These are phyloP conservation scores for Excoecaria cochinchinensis DNA, from an alignment of 345 rosid species.

Conservation along the genomic window DNA sequence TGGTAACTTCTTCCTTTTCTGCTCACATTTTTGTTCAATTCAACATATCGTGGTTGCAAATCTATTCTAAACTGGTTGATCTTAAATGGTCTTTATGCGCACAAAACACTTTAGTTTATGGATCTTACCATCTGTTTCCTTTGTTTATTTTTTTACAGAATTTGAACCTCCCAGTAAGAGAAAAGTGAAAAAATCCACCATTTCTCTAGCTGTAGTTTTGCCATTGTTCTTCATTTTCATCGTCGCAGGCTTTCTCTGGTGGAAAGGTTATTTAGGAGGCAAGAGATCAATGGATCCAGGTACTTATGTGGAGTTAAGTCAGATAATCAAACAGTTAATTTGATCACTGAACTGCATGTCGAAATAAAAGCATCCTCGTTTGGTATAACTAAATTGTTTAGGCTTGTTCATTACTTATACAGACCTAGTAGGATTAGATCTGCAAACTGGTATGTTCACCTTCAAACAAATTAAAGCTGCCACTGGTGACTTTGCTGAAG, in stretches of 20 bases:
- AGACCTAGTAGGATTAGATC: conserved; percentile 60
- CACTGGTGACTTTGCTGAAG: conserved; percentile 54
- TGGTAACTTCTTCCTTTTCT: conserved; percentile 25
- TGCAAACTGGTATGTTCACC: conserved; percentile 62
- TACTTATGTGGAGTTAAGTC: not conserved
- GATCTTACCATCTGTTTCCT: not conserved
- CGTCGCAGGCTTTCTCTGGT: not conserved
- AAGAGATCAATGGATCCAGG: not conserved
- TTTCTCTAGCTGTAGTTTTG: conserved; percentile 1
- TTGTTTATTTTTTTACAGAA: not conserved
- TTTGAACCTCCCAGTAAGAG: not conserved
- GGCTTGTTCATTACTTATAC: not conserved
- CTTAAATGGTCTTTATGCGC: not conserved
- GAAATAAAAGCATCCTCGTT: not conserved
- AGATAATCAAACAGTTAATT: not conserved
- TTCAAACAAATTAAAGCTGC: conserved; percentile 68
- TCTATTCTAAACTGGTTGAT: not conserved
- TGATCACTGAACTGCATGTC: not conserved
- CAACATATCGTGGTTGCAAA: not conserved
- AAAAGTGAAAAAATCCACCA: not conserved
- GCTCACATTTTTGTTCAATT: not conserved
- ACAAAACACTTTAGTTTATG: not conserved
- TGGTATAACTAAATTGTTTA: not conserved
- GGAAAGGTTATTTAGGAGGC: not conserved
- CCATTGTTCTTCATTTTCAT: not conserved